Base-by-base conservation (phyloP, 331 rosid genomes). In the Pyracantha coccinea region DNA sequence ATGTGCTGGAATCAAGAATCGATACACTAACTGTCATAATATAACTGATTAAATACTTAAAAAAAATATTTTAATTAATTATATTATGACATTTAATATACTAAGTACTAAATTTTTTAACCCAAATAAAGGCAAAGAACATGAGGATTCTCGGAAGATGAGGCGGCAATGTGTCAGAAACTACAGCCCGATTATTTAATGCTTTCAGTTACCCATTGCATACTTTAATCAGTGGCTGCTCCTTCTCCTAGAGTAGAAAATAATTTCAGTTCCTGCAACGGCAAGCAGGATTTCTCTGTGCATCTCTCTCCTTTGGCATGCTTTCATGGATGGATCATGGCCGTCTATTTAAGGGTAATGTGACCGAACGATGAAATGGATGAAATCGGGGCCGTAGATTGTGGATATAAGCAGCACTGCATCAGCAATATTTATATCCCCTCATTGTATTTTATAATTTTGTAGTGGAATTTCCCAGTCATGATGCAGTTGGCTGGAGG, bases 401-500 rank as follows among this genome's bases (percentile, higher is more conserved):
- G 28, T 20, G 52, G 19, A 65, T 19, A 32, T 1, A 0, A 31
- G 69, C 69, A n/a, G 20, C 45, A 9, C 14, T n/a, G 50, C 50
- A 33, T 12, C 28, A 16, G 5, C 45, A 38, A 35, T 41, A 0
- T 47, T 47, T 47, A 16, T 15, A 6, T 6, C 20, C n/a, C 9
- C 15, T 41, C 3, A 4, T 5, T 2, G 1, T 13, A 0, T 29
- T 14, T 12, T 4, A 13, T 0, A 6, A 15, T 5, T 16, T 53
- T 64, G 24, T 32, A 41, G 47, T 47, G 52, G 35, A 38, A 35
- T 63, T 25, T 72, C 66, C 27, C 31, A 7, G 64, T 47, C 57
- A 70, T 60, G 57, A 7, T 7, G 54, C 16, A 52, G 77, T 72
- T 81, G 80, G 79, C 75, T 20, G 29, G 20, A 10, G 54, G 84